Conservation (phyloP, 805 yeast species). For the Candida odintsovae region DNA sequence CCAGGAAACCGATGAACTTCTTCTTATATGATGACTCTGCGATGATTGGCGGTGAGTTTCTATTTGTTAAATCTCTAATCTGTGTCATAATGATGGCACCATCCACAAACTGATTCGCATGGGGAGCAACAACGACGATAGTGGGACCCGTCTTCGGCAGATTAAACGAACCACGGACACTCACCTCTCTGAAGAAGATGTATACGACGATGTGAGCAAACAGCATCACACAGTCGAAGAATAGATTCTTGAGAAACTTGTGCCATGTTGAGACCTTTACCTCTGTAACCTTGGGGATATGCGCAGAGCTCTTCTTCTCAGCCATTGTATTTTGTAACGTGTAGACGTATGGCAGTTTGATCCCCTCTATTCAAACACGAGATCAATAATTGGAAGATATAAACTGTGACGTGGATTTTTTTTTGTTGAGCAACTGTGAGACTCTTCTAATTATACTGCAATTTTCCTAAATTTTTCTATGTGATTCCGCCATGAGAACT, state of each 20-base stretch:
- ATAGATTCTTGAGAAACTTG: slow-evolving; percentile 8
- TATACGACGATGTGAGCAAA: slow-evolving; percentile 19
- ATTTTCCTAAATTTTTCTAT: no score
- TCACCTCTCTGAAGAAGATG: slow-evolving; percentile 65
- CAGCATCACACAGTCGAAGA: slow-evolving; percentile 16
- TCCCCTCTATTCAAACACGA: no score
- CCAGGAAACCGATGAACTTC: slow-evolving; percentile 65
- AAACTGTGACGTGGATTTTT: no score
- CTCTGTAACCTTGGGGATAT: slow-evolving; percentile 10
- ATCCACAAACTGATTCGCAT: slow-evolving; percentile 83
- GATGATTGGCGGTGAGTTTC: slow-evolving; percentile 72
- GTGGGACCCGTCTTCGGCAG: slow-evolving; percentile 58
- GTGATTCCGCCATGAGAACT: no score
- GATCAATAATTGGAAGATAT: no score
- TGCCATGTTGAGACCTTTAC: not conserved
- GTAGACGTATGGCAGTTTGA: no score
- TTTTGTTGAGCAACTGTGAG: no score
- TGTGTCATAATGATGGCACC: slow-evolving; percentile 75
- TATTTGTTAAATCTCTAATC: slow-evolving; percentile 53
- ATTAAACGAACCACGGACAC: slow-evolving; percentile 65
- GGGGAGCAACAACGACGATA: slow-evolving; percentile 79
- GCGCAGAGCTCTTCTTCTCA: slow-evolving; percentile 5
- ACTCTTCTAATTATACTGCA: no score
- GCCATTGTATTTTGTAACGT: not conserved
- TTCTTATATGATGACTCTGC: slow-evolving; percentile 71